Base-by-base conservation (phyloP, 805 yeast species). In the Kodamaea lidongshanica region DNA sequence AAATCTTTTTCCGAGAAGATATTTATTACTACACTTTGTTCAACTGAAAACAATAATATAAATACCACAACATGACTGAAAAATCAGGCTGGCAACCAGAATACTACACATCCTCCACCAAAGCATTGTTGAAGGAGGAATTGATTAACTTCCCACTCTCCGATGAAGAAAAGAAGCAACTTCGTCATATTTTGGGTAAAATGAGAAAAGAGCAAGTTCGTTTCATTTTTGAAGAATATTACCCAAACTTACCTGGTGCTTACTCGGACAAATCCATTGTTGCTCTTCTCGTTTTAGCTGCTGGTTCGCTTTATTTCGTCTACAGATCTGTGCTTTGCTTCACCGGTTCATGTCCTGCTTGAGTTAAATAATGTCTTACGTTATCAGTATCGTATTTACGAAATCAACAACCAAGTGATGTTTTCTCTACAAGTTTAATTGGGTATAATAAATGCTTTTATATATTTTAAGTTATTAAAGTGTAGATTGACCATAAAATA, bases 181-280 rank as follows among this genome's bases (percentile, higher is more conserved):
- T 30, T 10, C 27, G 15, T 9, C 16, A 30, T 9, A 5, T 30
- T 8, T 11, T 30, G 25, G 33, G 33, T 14, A 30, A 25, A 14
- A 24, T 30, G 28, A 15, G 16, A n/a, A 10, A 19, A 14, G 33
- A 30, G 7, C 33, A 30, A 15, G 19, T 18, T n/a, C 25, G 22
- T 7, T 30, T 30, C n/a, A 19, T 30, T 12, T 19, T 30, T 24
- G 33, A 25, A 18, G 33, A 30, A 21, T 30, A 25, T 19, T 30
- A 25, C n/a, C 33, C 33, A 8, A 12, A 24, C 11, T 25, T 30
- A 21, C 33, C 33, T 2, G 22, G 21, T n/a, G 16, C 27, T 7
- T 25, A 25, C 15, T 6, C 23, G 7, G 33, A 30, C n/a, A n/a
- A 7, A 12, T 29, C 12, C n/a, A 8, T 15, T 23, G 6, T 8